Evolutionary conservation across 352 stramenopile species (phyloP).

Genomic region (Peronospora belbahrii): DNA sequence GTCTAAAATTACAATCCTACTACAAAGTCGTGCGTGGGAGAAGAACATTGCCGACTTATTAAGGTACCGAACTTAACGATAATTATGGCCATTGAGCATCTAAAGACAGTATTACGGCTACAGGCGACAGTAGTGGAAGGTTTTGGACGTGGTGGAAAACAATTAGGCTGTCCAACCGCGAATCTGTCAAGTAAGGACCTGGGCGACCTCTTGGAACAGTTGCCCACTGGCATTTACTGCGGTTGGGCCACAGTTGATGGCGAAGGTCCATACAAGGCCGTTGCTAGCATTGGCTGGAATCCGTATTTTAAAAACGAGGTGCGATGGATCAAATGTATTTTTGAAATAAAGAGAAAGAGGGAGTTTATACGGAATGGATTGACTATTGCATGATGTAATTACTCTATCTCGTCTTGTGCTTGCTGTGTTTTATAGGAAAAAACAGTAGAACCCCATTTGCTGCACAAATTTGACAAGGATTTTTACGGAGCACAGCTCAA

Average conservation of each 20-base stretch:
- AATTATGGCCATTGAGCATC: slow-evolving; percentile 41
- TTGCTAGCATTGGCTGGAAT: slow-evolving; percentile 96
- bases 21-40: neutral
- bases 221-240: slow-evolving; percentile 90
- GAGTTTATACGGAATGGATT: too few species aligned
- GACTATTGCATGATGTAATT: neutral
- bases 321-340: slow-evolving; percentile 9
- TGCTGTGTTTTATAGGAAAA: slow-evolving; percentile 71
- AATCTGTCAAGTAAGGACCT: slow-evolving; percentile 89
- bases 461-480: slow-evolving; percentile 89
- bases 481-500: slow-evolving; percentile 94
- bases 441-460: slow-evolving; percentile 94
- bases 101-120: slow-evolving; percentile 64
- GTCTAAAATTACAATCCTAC: neutral
- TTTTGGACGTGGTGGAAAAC: slow-evolving; percentile 92
- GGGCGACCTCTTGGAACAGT: slow-evolving; percentile 62
- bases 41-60: neutral
- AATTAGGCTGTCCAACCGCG: slow-evolving; percentile 93
- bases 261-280: slow-evolving; percentile 85
- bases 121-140: slow-evolving; percentile 89
- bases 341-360: neutral
- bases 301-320: slow-evolving; percentile 91
- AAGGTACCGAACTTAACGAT: neutral
- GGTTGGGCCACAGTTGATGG: slow-evolving; percentile 88
- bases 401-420: neutral